Base-by-base conservation (phyloP, 805 yeast genomes). In the Monosporozyma aerobia region DNA sequence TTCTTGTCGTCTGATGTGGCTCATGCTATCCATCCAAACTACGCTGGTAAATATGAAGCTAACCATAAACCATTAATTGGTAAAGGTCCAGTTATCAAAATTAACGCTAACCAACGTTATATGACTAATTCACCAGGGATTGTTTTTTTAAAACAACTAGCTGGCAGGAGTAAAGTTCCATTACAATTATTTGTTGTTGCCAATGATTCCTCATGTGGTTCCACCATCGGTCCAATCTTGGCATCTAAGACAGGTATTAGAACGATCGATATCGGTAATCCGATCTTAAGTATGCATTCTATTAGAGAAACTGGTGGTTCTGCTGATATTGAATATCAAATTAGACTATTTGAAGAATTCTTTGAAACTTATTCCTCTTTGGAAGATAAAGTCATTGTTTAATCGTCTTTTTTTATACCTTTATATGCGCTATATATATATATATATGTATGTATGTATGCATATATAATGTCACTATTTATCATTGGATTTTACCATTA, bases 1-100 rank as follows among this genome's bases (percentile, higher is more conserved):
- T 77, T 92, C 59, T 69, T 94, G 46, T 90, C 97, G 0, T 87
- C 96, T 0, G 99, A 92, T 68, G 94, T 90, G 82, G 96, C 98
- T 1, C 99, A 92, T 66, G 98, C 96, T 33, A 85, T 92, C 40
- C 97, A 92, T 68, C 99, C 99, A 53, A 92, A 92, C 69, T 92
- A 92, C 68, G 71, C 79, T 4, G 78, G 77, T 51, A 79, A 79
- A 60, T 86, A 94, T 69, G 98, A 94, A 65, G 65, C 79, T 23
- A 73, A 78, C 55, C 95, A 92, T 68, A 79, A 80, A 57, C 98
- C 99, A 1, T 76, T 76, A 50, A 72, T 92, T 55, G 95, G 95
- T 63, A 75, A 75, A 37, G 99, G 99, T 6, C 97, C 98, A 0
- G 97, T 90, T 2, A 81, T 92, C 64, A 92, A 92, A 69, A 73